Base-by-base conservation (phyloP, 176 grass and related monocot species). In the Carex cristatella region DNA sequence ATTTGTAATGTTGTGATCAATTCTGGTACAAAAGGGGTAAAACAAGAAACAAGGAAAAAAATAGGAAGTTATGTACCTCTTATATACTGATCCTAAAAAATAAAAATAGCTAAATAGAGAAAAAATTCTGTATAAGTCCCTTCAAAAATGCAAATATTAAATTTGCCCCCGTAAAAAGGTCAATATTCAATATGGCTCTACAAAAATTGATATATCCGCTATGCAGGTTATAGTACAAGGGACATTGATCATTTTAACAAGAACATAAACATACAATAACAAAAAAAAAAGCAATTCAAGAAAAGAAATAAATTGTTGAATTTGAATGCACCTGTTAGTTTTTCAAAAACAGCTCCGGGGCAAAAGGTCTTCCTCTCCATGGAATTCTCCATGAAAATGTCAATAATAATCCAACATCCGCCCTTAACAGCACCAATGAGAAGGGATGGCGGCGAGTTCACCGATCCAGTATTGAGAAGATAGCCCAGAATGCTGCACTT, bases 321-420 rank as follows among this genome's bases (percentile, higher is more conserved):
- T n/a, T 59, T 40, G 6, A 80, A 80, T 30, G 7, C 15, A 97
- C 94, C 91, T 93, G 89, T 85, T 64, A 97, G 86, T 78, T 82
- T 85, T 86, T 97, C 89, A 51, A 91, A 81, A 33, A 89, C 86
- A 73, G 94, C 92, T 83, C 88, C 70, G 7, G 82, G 84, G 88
- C 86, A 88, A 74, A 91, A 86, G 86, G 89, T 72, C 79, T 65
- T 91, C 69, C 86, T 86, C 37, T 97, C 89, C 94, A 97, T 93
- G 61, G 81, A 32, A 86, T 91, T 88, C 81, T 97, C 94, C 94
- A 97, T 88, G 86, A 97, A 97, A 80, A 97, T 81, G 88, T 97
- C 94, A 88, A 97, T 67, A 70, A 65, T 71, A 88, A 97, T 80
- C 94, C 94, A 97, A 85, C 87, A 91, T 79, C 78, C 85, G 65